A percentile compares a stretch with the other conserved stretches of the same genome.
phyloP scores from a whole-genome alignment of 768 basidiomycete species.

The Candolleomyces efflorescens region DNA sequence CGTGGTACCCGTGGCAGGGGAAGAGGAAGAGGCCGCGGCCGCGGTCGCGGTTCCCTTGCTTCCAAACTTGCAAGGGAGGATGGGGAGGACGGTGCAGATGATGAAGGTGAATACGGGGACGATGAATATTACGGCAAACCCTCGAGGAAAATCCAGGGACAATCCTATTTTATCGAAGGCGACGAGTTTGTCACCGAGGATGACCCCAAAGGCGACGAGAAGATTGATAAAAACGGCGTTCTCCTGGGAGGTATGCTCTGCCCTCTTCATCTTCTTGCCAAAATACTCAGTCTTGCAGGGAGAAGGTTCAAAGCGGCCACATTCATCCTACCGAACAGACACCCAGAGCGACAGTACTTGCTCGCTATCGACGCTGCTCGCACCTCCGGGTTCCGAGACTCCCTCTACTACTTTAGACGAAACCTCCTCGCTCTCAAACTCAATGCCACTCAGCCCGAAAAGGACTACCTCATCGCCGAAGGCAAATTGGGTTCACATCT shows the following conservation, averaged over 20 bases:
- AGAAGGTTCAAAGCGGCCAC: slow-evolving; percentile 87
- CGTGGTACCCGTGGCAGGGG: slow-evolving; percentile 28
- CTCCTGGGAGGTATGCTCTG: slow-evolving; percentile 70
- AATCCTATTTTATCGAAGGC: slow-evolving; percentile 73
- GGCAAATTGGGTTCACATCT: slow-evolving; percentile 89
- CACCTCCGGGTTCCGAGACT: slow-evolving; percentile 93
- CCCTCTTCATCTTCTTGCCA: slow-evolving; percentile 4
- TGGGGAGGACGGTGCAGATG: slow-evolving; percentile 29
- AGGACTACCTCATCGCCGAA: slow-evolving; percentile 84
- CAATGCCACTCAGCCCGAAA: slow-evolving; percentile 84
- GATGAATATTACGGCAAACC: slow-evolving; percentile 55
- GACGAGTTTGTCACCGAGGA: slow-evolving; percentile 87
- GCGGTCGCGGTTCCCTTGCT: slow-evolving; percentile 12
- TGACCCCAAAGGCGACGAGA: slow-evolving; percentile 84
- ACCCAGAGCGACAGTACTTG: slow-evolving; percentile 85
- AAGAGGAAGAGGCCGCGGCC: slow-evolving; percentile 31
- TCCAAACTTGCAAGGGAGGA: slow-evolving; percentile 15
- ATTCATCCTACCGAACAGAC: slow-evolving; percentile 80
- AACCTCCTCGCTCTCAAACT: slow-evolving; percentile 90
- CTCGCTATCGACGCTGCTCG: slow-evolving; percentile 97
- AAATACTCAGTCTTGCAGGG: slow-evolving; percentile 39
- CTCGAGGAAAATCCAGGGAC: slow-evolving; percentile 69
- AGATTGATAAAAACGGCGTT: slow-evolving; percentile 84
- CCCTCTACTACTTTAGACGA: slow-evolving; percentile 95
- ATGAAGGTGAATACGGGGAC: slow-evolving; percentile 34